phyloP scores from a whole-genome alignment of 768 basidiomycete species.

The Russula ochroleuca region DNA sequence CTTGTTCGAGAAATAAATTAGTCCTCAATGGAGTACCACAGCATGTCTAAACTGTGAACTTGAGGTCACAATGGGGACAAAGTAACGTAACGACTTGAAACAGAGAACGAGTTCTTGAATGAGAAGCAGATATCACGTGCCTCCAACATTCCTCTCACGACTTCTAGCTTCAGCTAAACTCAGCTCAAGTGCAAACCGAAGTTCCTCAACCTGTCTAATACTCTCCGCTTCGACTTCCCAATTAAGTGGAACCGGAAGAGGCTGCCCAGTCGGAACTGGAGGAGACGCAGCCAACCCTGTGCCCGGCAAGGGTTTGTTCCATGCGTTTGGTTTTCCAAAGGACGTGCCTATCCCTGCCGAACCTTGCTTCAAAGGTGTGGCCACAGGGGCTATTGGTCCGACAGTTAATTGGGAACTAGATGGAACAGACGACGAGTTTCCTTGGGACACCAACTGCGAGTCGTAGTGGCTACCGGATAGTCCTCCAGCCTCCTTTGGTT shows the following conservation, averaged over 20 bases:
- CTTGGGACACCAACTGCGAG: constrained; percentile 30
- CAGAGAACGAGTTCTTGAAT: background rate
- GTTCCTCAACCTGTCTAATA: constrained; percentile 22
- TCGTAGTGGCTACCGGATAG: constrained; percentile 24
- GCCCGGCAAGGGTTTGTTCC: constrained; percentile 33
- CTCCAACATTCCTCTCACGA: constrained; percentile 6
- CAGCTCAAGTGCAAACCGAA: constrained; percentile 25
- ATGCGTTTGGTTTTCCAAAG: constrained; percentile 33
- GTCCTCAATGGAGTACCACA: background rate
- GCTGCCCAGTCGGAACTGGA: background rate
- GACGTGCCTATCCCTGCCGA: constrained; percentile 29
- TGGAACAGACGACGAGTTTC: constrained; percentile 21
- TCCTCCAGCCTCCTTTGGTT: constrained; percentile 53
- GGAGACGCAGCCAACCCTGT: constrained; percentile 23
- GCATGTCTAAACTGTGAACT: background rate
- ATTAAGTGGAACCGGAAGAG: background rate
- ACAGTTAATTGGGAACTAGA: constrained; percentile 11
- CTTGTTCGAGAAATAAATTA: background rate
- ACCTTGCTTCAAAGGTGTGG: background rate
- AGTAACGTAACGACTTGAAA: constrained; percentile 5
- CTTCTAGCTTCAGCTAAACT: constrained; percentile 26
- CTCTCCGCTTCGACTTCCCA: constrained; percentile 16
- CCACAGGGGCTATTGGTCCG: constrained; percentile 30
- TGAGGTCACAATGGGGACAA: background rate
- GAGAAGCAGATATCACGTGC: constrained; percentile 8